Evolutionary conservation across 257 asterid genomes (phyloP).

Genomic region (Solanum ossicruentum): DNA sequence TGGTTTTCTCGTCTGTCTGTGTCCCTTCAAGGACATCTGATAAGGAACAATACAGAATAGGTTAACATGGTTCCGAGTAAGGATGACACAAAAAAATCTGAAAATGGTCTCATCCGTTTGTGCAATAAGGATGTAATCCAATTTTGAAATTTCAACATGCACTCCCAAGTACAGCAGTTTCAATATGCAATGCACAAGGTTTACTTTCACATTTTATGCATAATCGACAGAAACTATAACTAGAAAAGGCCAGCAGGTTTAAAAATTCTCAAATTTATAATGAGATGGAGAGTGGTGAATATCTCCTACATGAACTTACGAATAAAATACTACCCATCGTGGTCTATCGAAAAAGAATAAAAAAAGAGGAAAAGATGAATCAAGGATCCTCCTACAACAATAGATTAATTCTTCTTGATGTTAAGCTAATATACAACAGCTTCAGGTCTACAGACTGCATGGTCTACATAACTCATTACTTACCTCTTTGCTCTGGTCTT

Average conservation of each 20-base stretch:
- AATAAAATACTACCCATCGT: background rate
- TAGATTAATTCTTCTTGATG: background rate
- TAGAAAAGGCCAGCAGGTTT: background rate
- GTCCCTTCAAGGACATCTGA: too few species aligned
- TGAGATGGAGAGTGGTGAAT: background rate
- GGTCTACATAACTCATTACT: constrained; percentile 8
- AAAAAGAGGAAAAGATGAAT: background rate
- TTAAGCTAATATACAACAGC: constrained; percentile 7
- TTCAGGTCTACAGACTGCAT: constrained; percentile 14
- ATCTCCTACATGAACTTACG: background rate
- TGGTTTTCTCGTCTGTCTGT: too few species aligned
- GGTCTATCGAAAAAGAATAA: background rate
- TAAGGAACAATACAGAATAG: too few species aligned
- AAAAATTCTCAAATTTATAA: background rate
- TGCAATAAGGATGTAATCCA: too few species aligned
- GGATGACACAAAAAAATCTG: too few species aligned
- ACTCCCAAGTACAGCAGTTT: too few species aligned
- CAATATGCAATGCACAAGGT: too few species aligned
- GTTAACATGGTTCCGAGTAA: too few species aligned
- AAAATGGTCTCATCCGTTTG: too few species aligned
- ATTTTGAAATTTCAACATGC: too few species aligned
- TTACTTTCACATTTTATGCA: background rate
- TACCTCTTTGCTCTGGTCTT: constrained; percentile 36
- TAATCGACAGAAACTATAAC: background rate
- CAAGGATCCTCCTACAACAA: background rate